Base-by-base conservation (phyloP, 1,284 basidiomycete genomes). In the Amylostereum chailletii region DNA sequence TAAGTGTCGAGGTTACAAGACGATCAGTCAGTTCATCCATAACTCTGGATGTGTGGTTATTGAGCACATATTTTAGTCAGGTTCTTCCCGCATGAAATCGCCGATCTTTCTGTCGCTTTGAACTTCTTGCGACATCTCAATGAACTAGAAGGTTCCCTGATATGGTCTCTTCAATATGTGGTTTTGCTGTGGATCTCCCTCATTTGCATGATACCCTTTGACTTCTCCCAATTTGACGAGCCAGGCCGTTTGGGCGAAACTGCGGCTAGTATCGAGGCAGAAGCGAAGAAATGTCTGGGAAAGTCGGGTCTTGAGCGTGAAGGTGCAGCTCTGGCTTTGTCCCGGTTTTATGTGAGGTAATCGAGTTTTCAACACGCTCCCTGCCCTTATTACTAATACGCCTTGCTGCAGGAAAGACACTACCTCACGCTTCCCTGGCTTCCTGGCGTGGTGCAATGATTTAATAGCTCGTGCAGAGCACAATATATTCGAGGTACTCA, bases 201-300 rank as follows among this genome's bases (percentile, higher is more conserved):
- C 11, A 86, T 98, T 47, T 89, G 89, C 66, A 93, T 92, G 71
- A 85, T 98, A 26, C 96, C 96, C 0, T 99, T 99, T 63, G 84
- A 91, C 61, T 71, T 99, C 43, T 73, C 80, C 11, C 88, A 90
- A 53, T 90, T 97, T 49, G 90, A 94, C 60, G 77, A 82, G 47
- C 63, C 61, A 8, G 71, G 71, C 9, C 60, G 65, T 11, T 59
- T 61, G 11, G 79, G 78, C 19, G 60, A 71, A 55, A 78, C 82
- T 34, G 74, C 79, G n/a, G 54, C 58, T 51, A 57, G 65, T 34
- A 64, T 94, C 5, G 82, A 92, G 56, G 56, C 59, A 0, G 64
- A 86, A 4, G 86, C 79, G 0, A 83, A 81, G 56, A 60, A 63
- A 26, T 79, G 84, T 53, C 69, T 95, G 3, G 62, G 66, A 5